Conservation (phyloP, 768 basidiomycete genomes). For the Mycena crocata region DNA sequence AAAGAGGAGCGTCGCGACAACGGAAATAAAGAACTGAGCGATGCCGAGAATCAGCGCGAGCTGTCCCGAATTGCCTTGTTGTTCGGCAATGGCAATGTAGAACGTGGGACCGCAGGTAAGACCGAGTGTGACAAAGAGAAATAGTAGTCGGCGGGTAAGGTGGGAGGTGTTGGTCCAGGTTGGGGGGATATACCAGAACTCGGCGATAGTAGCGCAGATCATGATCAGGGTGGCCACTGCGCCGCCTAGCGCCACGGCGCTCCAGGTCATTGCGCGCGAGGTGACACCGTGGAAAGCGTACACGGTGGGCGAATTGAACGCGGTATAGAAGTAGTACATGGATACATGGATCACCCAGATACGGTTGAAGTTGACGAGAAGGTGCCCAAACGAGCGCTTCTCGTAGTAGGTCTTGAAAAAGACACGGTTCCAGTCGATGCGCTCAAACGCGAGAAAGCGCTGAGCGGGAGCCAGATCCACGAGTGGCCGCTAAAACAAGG, state of each 20-base stretch:
- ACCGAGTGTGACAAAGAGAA: conserved; percentile 90
- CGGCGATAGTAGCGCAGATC: conserved; percentile 92
- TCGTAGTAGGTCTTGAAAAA: conserved; percentile 99
- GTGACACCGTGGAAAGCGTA: conserved; percentile 73
- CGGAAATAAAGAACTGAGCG: conserved; percentile 95
- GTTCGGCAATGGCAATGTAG: conserved; percentile 91
- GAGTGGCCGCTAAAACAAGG: conserved; percentile 74
- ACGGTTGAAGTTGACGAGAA: conserved; percentile 99
- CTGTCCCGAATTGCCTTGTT: conserved; percentile 69
- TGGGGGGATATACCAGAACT: conserved; percentile 97
- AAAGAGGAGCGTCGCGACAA: conserved; percentile 87
- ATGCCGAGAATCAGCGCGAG: conserved; percentile 93
- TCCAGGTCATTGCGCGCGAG: conserved; percentile 88
- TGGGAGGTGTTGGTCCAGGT: conserved; percentile 99
- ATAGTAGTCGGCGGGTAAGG: conserved; percentile 89
- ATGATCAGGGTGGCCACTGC: conserved; percentile 97
- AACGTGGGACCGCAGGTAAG: conserved; percentile 94
- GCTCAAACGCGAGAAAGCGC: conserved; percentile 96
- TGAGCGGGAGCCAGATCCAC: conserved; percentile 92
- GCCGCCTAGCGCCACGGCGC: conserved; percentile 93
- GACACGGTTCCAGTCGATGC: conserved; percentile 94
- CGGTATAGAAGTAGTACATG: conserved; percentile 95
- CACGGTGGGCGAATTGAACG: conserved; percentile 91
- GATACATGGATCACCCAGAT: conserved; percentile 99
- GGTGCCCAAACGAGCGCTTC: conserved; percentile 95